Evolutionary conservation across 768 basidiomycete species (phyloP).

Genomic region (Suillus ampliporus): DNA sequence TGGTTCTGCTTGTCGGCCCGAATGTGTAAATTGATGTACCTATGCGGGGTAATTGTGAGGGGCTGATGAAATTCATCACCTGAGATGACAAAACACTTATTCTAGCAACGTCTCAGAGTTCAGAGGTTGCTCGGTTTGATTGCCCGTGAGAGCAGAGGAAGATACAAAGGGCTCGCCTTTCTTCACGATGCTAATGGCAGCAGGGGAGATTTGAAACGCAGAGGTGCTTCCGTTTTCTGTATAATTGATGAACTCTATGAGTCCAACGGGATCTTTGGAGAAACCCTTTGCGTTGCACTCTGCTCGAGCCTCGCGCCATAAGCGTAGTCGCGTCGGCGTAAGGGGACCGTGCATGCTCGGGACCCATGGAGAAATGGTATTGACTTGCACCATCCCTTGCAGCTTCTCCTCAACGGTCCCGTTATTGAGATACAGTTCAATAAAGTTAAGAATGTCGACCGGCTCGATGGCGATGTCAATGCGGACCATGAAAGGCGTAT

Average conservation of each 20-base stretch:
- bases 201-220: constrained; percentile 10
- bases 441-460: constrained; percentile 1
- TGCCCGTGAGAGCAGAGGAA: constrained; percentile 16
- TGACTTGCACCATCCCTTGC: constrained; percentile 22
- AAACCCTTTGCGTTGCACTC: neutral
- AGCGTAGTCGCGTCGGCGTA: constrained; percentile 6
- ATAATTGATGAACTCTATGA: constrained; percentile 21
- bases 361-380: neutral
- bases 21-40: constrained; percentile 20
- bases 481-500: constrained; percentile 18
- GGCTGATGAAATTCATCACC: neutral
- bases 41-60: neutral
- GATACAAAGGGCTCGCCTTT: constrained; percentile 16
- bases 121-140: constrained; percentile 14
- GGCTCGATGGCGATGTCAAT: constrained; percentile 23
- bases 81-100: neutral
- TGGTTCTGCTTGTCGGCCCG: constrained; percentile 23
- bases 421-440: constrained; percentile 17
- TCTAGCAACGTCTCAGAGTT: constrained; percentile 19
- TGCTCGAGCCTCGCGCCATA: constrained; percentile 16
- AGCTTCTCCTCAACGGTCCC: constrained; percentile 10
- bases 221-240: constrained; percentile 18
- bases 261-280: constrained; percentile 14
- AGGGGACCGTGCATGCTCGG: constrained; percentile 10
- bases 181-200: constrained; percentile 11